phyloP scores from a whole-genome alignment of 1,284 basidiomycete species.

The Fomitopsis pinicola region DNA sequence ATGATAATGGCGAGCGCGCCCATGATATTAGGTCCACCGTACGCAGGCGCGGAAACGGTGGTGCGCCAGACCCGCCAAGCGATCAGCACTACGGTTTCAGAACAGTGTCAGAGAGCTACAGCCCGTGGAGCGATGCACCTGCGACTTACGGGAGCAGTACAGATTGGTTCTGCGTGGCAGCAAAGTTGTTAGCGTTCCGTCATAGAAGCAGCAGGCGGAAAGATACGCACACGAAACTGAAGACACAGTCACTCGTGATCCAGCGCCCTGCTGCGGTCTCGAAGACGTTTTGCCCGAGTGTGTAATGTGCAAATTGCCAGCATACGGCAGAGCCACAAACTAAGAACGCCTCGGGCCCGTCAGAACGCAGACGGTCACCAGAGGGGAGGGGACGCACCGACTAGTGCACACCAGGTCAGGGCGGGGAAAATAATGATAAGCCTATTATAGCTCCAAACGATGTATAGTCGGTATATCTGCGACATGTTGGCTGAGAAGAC shows the following conservation, averaged over 20 bases:
- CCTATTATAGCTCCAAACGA: conserved; percentile 5
- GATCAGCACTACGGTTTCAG: not conserved
- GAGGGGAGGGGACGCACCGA: not conserved
- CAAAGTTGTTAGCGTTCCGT: not conserved
- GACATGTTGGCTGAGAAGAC: too few species aligned
- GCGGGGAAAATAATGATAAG: not conserved
- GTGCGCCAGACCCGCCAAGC: conserved; percentile 6
- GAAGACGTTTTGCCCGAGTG: conserved; percentile 2
- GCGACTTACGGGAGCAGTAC: conserved; percentile 2
- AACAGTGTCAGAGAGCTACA: not conserved
- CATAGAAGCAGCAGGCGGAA: not conserved
- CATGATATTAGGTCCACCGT: conserved; percentile 6
- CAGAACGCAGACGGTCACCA: too few species aligned
- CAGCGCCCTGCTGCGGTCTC: conserved; percentile 4
- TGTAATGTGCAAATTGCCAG: conserved; percentile 4
- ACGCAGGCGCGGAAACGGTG: not conserved
- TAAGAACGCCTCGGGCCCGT: not conserved
- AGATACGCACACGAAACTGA: conserved; percentile 3
- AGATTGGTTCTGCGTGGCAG: conserved; percentile 1
- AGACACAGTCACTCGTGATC: conserved; percentile 6
- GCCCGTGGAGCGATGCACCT: not conserved
- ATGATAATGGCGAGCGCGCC: conserved; percentile 7
- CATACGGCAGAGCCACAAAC: conserved; percentile 1
- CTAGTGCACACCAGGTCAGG: conserved; percentile 1
- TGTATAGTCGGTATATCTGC: conserved; percentile 3